phyloP scores from a whole-genome alignment of 2,329 filamentous ascomycete species.

The Coleophoma crateriformis region DNA sequence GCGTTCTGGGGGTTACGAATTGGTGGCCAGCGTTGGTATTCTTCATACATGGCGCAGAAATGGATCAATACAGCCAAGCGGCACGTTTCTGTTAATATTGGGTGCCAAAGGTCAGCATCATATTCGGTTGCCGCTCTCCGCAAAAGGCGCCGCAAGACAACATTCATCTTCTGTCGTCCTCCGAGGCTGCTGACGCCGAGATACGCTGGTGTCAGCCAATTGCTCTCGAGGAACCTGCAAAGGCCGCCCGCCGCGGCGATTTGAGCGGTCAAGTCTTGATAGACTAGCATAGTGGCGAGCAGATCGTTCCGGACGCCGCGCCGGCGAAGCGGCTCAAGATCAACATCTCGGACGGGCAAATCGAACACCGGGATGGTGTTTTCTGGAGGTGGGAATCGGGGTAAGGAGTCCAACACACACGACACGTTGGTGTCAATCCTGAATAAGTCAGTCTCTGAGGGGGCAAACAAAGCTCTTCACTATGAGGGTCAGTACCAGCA shows the following conservation, averaged over 20 bases:
- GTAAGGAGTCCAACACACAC: background rate
- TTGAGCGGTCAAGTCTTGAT: background rate
- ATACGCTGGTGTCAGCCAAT: background rate
- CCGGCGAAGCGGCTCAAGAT: background rate
- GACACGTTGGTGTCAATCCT: background rate
- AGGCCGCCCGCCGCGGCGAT: background rate
- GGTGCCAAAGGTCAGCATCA: background rate
- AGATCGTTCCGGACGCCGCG: background rate
- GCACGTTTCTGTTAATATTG: background rate
- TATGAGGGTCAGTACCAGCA: background rate
- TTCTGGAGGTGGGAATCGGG: background rate
- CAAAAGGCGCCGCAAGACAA: background rate
- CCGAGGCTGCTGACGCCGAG: background rate
- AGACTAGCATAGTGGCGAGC: background rate
- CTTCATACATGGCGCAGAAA: background rate
- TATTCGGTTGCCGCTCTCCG: background rate
- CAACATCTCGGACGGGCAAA: background rate
- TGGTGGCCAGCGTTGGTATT: background rate
- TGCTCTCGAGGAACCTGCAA: background rate
- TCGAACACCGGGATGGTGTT: background rate
- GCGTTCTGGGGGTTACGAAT: background rate
- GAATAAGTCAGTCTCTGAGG: background rate
- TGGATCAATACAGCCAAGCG: background rate
- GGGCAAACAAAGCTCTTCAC: too few species aligned
- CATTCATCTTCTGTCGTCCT: background rate